These are phyloP conservation scores for Melaleuca quinquenervia DNA, from an alignment of 345 rosid species.

Conservation along the genomic window DNA sequence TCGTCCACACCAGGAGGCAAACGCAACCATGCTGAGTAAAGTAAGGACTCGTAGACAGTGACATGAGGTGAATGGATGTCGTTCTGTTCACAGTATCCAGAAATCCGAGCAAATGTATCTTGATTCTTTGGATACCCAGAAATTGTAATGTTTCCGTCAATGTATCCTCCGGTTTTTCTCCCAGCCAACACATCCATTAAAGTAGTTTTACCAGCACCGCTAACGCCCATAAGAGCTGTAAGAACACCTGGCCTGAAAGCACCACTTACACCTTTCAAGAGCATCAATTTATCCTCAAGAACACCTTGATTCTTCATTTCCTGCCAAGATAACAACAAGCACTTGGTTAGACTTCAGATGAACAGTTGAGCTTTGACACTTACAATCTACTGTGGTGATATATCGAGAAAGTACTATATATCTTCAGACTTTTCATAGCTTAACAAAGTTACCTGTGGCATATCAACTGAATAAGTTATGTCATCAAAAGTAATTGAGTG, in stretches of 20 bases:
- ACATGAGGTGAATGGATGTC: conserved; percentile 49
- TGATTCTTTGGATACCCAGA: conserved; percentile 52
- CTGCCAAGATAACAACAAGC: conserved; percentile 2
- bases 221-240: conserved; percentile 56
- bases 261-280: conserved; percentile 43
- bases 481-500: conserved; percentile 43
- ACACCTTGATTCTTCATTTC: conserved; percentile 40
- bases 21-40: conserved; percentile 54
- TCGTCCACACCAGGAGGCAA: conserved; percentile 21
- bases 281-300: conserved; percentile 28
- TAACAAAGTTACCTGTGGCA: conserved; percentile 36
- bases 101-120: conserved; percentile 45
- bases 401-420: not conserved
- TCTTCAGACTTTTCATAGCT: not conserved
- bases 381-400: not conserved
- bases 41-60: conserved; percentile 36
- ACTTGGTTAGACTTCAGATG: not conserved
- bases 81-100: conserved; percentile 50
- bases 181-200: conserved; percentile 52
- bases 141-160: conserved; percentile 25
- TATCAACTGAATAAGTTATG: conserved; percentile 35
- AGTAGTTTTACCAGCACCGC: conserved; percentile 58
- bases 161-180: conserved; percentile 41
- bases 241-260: conserved; percentile 48
- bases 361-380: not conserved